phyloP scores from a whole-genome alignment of 1,139 yeast genomes.

The Saccharomyces pastorianus region DNA sequence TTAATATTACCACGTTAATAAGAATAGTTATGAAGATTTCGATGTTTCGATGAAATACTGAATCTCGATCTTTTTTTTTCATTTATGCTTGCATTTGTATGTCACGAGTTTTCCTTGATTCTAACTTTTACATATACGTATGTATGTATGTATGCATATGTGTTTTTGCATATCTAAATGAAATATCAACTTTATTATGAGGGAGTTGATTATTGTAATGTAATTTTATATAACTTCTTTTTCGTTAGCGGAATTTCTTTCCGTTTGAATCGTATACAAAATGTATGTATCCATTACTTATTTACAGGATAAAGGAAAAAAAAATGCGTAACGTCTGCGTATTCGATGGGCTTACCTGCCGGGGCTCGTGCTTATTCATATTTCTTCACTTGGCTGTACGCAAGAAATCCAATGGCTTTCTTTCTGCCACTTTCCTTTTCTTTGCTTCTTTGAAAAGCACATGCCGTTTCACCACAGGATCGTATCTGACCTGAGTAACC shows the following conservation, averaged over 20 bases:
- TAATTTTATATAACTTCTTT: background rate
- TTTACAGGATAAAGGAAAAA: conserved; percentile 1
- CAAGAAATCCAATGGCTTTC: conserved; percentile 50
- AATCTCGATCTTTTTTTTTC: background rate
- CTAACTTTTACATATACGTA: background rate
- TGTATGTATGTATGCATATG: background rate
- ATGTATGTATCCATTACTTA: background rate
- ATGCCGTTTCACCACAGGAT: conserved; percentile 70
- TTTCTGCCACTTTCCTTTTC: conserved; percentile 71
- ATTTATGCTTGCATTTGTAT: background rate
- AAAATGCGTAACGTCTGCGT: conserved; percentile 15
- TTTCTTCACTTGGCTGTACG: conserved; percentile 37
- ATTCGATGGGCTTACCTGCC: background rate
- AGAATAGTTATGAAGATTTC: background rate
- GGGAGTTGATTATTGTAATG: background rate
- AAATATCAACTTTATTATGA: background rate
- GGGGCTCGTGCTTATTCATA: conserved; percentile 5
- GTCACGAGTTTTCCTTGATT: background rate
- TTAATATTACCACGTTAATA: conserved; percentile 2
- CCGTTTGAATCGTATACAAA: background rate
- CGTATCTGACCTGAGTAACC: conserved; percentile 80
- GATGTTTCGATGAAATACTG: background rate
- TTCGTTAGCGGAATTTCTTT: background rate
- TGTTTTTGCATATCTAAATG: background rate
- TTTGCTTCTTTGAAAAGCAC: conserved; percentile 83